Evolutionary conservation across 345 rosid genomes (phyloP), one percentile per base, ranked within the genome.

Genomic region (Populus nigra): DNA sequence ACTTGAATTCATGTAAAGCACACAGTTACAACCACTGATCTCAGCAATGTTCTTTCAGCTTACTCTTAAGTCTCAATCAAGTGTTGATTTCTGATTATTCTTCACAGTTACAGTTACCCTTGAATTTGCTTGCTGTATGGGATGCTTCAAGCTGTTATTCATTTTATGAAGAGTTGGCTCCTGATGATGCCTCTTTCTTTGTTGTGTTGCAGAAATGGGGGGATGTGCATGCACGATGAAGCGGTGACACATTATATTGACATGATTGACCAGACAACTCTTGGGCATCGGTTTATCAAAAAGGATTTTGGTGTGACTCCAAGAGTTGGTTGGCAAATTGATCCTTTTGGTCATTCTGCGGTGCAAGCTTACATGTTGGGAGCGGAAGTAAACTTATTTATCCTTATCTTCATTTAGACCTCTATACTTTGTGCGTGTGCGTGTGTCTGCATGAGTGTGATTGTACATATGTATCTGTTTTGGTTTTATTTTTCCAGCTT

Each of bases 141-240:
- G 23, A 41, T 61, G 16, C 55, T 36, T 6, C 20, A 72, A 33
- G 12, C 3, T 25, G 25, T 65, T 15, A 61, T 66, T 49, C 74
- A 50, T 27, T 45, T 22, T 72, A 29, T 27, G 43, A n/a, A 17
- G 68, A 15, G 16, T 41, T 25, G 5, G 61, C 23, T 71, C 70
- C 27, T 72, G 50, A 31, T 18, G 70, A 31, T 65, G 27, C 65
- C 45, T 23, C 53, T 65, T 43, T 62, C 25, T 17, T 72, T 82
- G 36, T 79, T 17, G 72, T 82, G 36, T 79, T 83, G 80, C 79
- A 96, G 98, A 90, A 96, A 96, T 79, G 98, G 99, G n/a, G 99
- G 99, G 16, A 90, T 91, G 93, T 92, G 97, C 80, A 96, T 96
- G 99, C 99, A 96, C 76, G 99, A 96, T 83, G 99, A 96, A 83